Evolutionary conservation across 1,284 basidiomycete genomes (phyloP).

Genomic region (Tilletia setariae): DNA sequence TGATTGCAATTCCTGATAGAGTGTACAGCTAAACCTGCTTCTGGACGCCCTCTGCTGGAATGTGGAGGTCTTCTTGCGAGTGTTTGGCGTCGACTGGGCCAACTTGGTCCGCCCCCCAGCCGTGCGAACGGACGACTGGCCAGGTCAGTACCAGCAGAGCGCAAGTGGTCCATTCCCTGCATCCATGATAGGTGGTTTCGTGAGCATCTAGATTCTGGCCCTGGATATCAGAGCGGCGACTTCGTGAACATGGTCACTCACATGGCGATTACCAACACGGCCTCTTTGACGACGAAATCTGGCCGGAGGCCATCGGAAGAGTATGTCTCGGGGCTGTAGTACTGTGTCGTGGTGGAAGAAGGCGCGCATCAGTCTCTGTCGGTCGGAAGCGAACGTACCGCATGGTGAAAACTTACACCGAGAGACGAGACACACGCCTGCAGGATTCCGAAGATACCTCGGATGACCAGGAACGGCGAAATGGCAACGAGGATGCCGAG

Average conservation of each 20-base stretch:
- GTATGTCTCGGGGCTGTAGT: neutral
- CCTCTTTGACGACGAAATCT: conserved; percentile 6
- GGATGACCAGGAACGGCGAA: neutral
- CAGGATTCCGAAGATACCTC: conserved; percentile 7
- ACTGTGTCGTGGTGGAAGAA: neutral
- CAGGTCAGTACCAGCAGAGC: neutral
- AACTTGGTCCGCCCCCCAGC: neutral
- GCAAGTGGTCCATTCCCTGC: conserved; percentile 6
- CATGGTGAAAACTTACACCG: neutral
- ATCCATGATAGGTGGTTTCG: no score
- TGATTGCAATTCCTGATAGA: no score
- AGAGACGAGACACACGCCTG: neutral
- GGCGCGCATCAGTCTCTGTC: no score
- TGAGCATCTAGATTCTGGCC: neutral
- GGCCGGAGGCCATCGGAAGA: neutral
- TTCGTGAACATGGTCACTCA: no score
- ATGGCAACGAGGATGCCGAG: neutral
- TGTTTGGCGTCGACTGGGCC: neutral
- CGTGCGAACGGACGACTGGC: neutral
- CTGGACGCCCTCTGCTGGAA: no score
- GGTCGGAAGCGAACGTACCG: neutral
- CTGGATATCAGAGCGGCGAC: no score
- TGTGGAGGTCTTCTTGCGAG: no score
- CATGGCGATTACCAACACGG: neutral
- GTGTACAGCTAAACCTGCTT: no score